Conservation (phyloP, 1,139 yeast genomes). For the Scheffersomyces quercinus region DNA sequence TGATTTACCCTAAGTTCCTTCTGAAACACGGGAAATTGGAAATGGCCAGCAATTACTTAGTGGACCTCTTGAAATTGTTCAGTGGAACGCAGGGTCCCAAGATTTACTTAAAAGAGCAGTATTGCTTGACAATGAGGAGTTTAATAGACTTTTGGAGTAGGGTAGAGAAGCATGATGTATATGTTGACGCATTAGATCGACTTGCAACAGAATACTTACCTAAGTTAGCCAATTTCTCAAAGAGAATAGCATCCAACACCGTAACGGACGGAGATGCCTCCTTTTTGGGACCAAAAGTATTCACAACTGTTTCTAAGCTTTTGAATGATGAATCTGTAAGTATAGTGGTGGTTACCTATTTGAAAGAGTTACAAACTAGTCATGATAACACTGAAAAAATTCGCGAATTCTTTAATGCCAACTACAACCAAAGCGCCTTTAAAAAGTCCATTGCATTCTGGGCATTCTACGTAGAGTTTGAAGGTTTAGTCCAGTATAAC, state of each 20-base stretch:
- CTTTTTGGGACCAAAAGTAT: conserved; percentile 8
- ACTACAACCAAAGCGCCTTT: conserved; percentile 37
- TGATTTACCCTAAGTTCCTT: conserved; percentile 41
- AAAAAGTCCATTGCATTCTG: conserved; percentile 51
- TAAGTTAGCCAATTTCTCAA: conserved; percentile 2
- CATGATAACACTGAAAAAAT: conserved; percentile 5
- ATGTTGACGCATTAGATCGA: conserved; percentile 11
- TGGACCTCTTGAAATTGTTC: conserved; percentile 28
- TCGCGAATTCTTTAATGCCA: conserved; percentile 44
- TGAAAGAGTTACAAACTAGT: conserved; percentile 12
- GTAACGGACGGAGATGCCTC: conserved; percentile 1
- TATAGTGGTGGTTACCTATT: conserved; percentile 22
- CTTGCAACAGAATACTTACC: conserved; percentile 23
- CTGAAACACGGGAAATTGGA: conserved; percentile 20
- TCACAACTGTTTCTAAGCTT: conserved; percentile 13
- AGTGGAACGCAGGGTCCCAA: conserved; percentile 19
- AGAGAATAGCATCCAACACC: conserved; percentile 1
- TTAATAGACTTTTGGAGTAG: conserved; percentile 21
- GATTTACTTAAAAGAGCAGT: conserved; percentile 23
- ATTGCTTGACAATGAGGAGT: conserved; percentile 20
- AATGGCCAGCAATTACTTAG: conserved; percentile 27
- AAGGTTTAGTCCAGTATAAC: conserved; percentile 41
- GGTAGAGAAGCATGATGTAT: conserved; percentile 1
- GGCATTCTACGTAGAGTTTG: conserved; percentile 56
- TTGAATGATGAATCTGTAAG: conserved; percentile 36